Evolutionary conservation across 192 early-diverging fungal genomes (phyloP), one percentile per base, ranked within the genome.

Genomic region (Borealophlyctis nickersoniae): DNA sequence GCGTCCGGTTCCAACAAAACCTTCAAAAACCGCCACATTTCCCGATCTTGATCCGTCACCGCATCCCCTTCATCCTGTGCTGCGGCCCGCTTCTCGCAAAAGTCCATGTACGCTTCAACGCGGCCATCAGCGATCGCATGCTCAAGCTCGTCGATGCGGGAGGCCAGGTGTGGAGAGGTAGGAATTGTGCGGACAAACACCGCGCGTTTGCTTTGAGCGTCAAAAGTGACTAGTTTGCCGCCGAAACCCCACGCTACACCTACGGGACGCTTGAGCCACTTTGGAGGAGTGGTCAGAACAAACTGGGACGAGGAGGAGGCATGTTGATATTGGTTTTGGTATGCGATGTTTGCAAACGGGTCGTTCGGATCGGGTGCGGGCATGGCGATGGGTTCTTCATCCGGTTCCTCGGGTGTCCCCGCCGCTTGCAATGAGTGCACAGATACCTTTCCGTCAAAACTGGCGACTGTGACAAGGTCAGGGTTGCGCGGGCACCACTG

Each of bases 401-500:
- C 66, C 29, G 75, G 66, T 16, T 57, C 45, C 28, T 62, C 56
- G 26, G 50, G 28, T 29, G 29, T 36, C 31, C 30, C 56, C 55
- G 66, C 48, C 29, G 66, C n/a, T 73, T 84, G 88, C 19, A 98
- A 73, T 13, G 91, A 88, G 63, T 94, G 87, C n/a, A 98, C 73
- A 34, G 77, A 87, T 60, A 98, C 83, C 72, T 87, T 86, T n/a
- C 95, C 95, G 73, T 99, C 96, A 66, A 94, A 99, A 3, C 92
- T 92, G 4, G 93, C 86, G 29, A 89, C 86, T 29, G 87, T 87
- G 48, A 93, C 78, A 7, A 95, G 74, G 64, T 99, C 94, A 22
- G 96, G 96, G 71, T 99, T 98, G 50, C 87, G 72, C 60, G 89
- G 87, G 72, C 92, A 96, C 94, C 95, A 96, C 66, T 93, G 89